Conservation (phyloP, 1,284 basidiomycete genomes). For the Moesziomyces parantarcticus region DNA sequence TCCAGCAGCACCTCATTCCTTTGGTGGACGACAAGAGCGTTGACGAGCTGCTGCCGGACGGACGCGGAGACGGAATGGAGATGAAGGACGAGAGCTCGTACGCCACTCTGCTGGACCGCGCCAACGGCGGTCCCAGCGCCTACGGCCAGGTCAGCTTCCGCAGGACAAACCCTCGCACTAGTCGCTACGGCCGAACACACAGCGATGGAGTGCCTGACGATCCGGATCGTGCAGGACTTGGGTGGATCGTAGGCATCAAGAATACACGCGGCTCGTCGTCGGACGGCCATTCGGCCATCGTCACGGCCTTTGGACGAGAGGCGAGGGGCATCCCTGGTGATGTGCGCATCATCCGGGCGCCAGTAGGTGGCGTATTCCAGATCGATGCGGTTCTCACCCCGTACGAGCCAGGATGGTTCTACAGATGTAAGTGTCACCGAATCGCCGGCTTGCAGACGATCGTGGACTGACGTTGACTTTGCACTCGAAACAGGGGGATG, state of each 20-base stretch:
- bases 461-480: neutral
- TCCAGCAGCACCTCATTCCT: conserved; percentile 89
- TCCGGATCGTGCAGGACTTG: conserved; percentile 69
- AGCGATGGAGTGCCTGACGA: conserved; percentile 1
- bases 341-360: conserved; percentile 10
- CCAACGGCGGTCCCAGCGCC: conserved; percentile 47
- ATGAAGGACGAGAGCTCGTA: conserved; percentile 46
- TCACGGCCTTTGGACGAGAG: conserved; percentile 83
- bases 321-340: conserved; percentile 69
- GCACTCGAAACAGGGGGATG: conserved; percentile 31
- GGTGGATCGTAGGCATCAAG: conserved; percentile 86
- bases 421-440: conserved; percentile 43
- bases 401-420: conserved; percentile 75
- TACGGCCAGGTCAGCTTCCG: conserved; percentile 60
- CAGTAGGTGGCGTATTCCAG: conserved; percentile 78
- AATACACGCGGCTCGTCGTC: conserved; percentile 81
- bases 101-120: conserved; percentile 54
- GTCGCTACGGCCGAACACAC: conserved; percentile 5
- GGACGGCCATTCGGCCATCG: conserved; percentile 78
- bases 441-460: neutral
- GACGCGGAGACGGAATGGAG: conserved; percentile 36
- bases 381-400: conserved; percentile 86
- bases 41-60: conserved; percentile 30
- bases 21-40: conserved; percentile 64
- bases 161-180: conserved; percentile 13